Base-by-base conservation (phyloP, 1,284 basidiomycete species). In the Pyrrhoderma noxium region DNA sequence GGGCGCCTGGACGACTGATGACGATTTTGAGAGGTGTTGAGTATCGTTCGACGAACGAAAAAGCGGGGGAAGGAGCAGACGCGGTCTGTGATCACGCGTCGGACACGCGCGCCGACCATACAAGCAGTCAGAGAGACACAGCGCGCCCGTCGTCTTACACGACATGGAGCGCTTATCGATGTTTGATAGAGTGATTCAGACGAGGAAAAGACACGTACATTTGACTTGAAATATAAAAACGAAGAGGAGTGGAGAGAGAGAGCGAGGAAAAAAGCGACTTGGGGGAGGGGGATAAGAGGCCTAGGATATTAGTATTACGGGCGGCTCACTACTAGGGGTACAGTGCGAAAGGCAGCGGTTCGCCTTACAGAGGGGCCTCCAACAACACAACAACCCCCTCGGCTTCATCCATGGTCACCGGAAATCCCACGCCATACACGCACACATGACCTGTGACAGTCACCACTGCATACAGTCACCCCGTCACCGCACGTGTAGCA, bases 201-300 rank as follows among this genome's bases (percentile, higher is more conserved):
- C 2, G 21, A 34, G 7, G 43, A 35, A 47, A 47, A 41, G 51
- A 52, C 25, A 52, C 51, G 51, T 52, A 52, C 51, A n/a, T n/a
- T n/a, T 34, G 25, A 47, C 25, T 3, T 1, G 8, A n/a, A 47
- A 37, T 11, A 19, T 35, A 35, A 27, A 4, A 11, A 31, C 11
- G 27, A 5, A 5, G 19, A 36, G 43, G 27, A 8, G 13, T 31
- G 19, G 31, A 36, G 19, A 19, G 35, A 46, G 36, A 31, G 41
- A 19, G 14, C 23, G 44, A 35, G 31, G 35, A 25, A 37, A 23
- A 37, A 37, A 21, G 11, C 13, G 50, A 34, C 42, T 39, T 7
- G n/a, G 36, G 21, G 18, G 19, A 44, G 22, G 19, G 22, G 50
- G 44, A 35, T 34, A 34, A 34, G 31, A 40, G 22, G 31, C 35